phyloP scores from a whole-genome alignment of 331 rosid genomes.

The Phaseolus coccineus region DNA sequence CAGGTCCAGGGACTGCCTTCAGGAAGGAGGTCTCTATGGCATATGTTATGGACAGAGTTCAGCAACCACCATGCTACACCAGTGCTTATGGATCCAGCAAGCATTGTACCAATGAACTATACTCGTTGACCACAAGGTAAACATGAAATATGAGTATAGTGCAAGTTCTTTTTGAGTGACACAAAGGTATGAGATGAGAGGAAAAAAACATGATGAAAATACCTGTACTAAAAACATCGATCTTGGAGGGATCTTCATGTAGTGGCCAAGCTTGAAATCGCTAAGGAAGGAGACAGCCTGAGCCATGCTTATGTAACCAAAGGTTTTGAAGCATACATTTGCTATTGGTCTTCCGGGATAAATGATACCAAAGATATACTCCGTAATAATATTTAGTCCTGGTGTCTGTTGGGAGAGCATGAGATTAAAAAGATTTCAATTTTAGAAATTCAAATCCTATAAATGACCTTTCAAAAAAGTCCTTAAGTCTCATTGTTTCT shows the following conservation, averaged over 20 bases:
- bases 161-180: not conserved
- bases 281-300: conserved; percentile 78
- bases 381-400: conserved; percentile 57
- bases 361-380: conserved; percentile 67
- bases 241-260: conserved; percentile 81
- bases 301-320: conserved; percentile 72
- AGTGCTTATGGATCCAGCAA: conserved; percentile 74
- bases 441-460: no score
- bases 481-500: no score
- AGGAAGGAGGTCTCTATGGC: conserved; percentile 56
- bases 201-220: not conserved
- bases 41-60: conserved; percentile 54
- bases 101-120: conserved; percentile 70
- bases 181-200: not conserved
- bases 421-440: not conserved
- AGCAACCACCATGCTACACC: conserved; percentile 74
- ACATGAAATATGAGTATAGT: not conserved
- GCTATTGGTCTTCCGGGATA: conserved; percentile 78
- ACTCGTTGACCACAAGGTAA: not conserved
- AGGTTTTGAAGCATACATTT: conserved; percentile 80
- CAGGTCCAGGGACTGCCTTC: conserved; percentile 75
- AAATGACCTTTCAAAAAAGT: no score
- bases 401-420: conserved; percentile 58
- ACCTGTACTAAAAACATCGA: conserved; percentile 85
- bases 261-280: conserved; percentile 83